A percentile compares a stretch with the other conserved stretches of the same genome.
phyloP scores from a whole-genome alignment of 2,329 filamentous ascomycete genomes.

The Trematosphaeria pertusa region DNA sequence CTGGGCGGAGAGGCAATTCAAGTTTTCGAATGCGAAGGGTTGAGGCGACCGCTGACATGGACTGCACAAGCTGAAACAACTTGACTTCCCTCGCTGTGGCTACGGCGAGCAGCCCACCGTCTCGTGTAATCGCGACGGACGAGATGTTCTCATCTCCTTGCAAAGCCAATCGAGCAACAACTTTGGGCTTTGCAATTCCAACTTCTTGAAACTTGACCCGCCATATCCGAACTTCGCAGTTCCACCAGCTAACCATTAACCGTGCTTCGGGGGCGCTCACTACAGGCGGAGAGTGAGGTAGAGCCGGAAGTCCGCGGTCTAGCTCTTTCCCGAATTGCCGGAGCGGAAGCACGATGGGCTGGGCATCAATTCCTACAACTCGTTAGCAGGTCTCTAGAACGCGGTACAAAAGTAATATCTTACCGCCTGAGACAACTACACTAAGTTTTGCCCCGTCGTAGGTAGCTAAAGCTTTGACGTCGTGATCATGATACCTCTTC shows the following conservation, averaged over 20 bases:
- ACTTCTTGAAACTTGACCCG: conserved; percentile 60
- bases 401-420: conserved; percentile 30
- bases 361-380: conserved; percentile 77
- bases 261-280: conserved; percentile 75
- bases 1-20: conserved; percentile 67
- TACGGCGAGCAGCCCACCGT: conserved; percentile 77
- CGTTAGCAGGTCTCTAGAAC: conserved; percentile 34
- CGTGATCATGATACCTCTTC: conserved; percentile 86
- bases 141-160: conserved; percentile 80
- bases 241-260: conserved; percentile 90
- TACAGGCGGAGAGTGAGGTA: conserved; percentile 80
- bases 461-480: conserved; percentile 92
- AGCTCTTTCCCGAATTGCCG: conserved; percentile 79
- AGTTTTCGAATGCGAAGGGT: conserved; percentile 75
- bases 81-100: conserved; percentile 78
- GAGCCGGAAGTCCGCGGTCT: conserved; percentile 79
- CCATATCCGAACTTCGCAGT: conserved; percentile 86
- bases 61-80: conserved; percentile 72
- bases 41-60: conserved; percentile 60
- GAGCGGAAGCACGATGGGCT: conserved; percentile 81
- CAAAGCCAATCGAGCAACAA: conserved; percentile 49
- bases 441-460: conserved; percentile 86
- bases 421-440: conserved; percentile 89
- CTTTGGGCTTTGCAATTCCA: conserved; percentile 52
- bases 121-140: conserved; percentile 72